Conservation (phyloP, 805 yeast species). For the Candida morakotiae region DNA sequence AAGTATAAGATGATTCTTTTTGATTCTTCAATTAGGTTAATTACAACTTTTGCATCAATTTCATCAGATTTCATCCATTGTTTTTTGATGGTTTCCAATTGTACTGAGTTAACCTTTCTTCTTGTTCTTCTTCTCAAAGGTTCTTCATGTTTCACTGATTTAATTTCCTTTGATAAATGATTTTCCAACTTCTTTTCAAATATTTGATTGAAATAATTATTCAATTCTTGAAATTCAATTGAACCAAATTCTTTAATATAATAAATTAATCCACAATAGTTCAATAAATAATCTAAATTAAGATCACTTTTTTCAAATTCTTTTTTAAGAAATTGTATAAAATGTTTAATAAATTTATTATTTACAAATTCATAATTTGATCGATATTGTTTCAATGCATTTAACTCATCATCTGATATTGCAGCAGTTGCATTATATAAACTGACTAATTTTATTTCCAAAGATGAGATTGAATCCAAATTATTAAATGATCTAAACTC, state of each 20-base stretch:
- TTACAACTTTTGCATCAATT: conserved; percentile 28
- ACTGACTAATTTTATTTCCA: conserved; percentile 55
- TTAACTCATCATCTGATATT: conserved; percentile 46
- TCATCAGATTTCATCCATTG: conserved; percentile 7
- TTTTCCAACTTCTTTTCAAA: conserved; percentile 26
- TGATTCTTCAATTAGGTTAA: conserved; percentile 34
- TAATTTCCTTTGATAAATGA: conserved; percentile 3
- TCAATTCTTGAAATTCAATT: conserved; percentile 44
- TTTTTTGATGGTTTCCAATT: conserved; percentile 2
- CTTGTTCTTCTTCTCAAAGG: not conserved
- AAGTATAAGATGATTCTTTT: conserved; percentile 31
- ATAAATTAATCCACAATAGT: conserved; percentile 30
- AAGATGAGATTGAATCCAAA: conserved; percentile 31
- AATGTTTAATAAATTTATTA: conserved; percentile 44
- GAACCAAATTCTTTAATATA: conserved; percentile 56
- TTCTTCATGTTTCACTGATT: not conserved
- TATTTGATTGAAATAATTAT: conserved; percentile 34
- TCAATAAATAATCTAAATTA: conserved; percentile 24
- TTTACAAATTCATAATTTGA: conserved; percentile 56
- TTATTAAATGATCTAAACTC: conserved; percentile 48
- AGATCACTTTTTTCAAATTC: conserved; percentile 24
- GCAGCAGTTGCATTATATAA: conserved; percentile 65
- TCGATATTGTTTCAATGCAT: conserved; percentile 66
- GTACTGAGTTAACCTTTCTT: conserved; percentile 4
- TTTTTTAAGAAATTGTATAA: conserved; percentile 31